Base-by-base conservation (phyloP, 345 rosid species). In the Gossypium arboreum region DNA sequence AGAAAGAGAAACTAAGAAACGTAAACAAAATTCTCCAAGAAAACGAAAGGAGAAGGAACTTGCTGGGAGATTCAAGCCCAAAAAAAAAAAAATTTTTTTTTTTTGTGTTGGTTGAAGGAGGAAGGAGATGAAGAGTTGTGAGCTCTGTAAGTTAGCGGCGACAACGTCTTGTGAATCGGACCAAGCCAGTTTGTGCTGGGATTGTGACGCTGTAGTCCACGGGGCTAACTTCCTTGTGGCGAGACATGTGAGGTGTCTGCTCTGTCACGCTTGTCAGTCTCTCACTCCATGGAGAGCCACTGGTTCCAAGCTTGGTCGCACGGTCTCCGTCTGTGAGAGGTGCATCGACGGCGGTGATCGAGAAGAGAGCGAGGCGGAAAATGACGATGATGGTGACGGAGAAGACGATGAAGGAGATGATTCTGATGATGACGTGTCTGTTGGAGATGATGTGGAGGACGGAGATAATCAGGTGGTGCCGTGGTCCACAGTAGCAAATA, bases 211-310 rank as follows among this genome's bases (percentile, higher is more conserved):
- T 64, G 81, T 79, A 73, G 92, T 90, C 45, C 95, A 88, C 80
- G 90, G 88, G 24, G 92, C 95, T 66, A 90, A 90, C 84, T 90
- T 90, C 80, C 91, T 90, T 48, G 95, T 90, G 7, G 92, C 95
- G 0, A 75, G 91, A 13, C 95, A 90, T 76, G 61, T 78, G 13
- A 81, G 95, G 15, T 73, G 75, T 22, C 88, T 90, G 10, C 90
- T 90, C 29, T 90, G 95, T 77, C 82, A 79, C 63, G 55, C 73
- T 13, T 90, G 95, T 70, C 82, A 81, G 63, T 83, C 82, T 22
- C 78, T 52, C 12, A 88, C 95, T 27, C 89, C 87, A 1, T 87
- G 92, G 95, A 82, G 78, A 68, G 92, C 95, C 75, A 78, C 88
- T 72, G 92, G 95, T 11, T 76, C 81, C 15, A 74, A 75, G 72